These are phyloP conservation scores for Lachnellula willkommii DNA, from an alignment of 2,329 filamentous ascomycete genomes.

Conservation along the genomic window DNA sequence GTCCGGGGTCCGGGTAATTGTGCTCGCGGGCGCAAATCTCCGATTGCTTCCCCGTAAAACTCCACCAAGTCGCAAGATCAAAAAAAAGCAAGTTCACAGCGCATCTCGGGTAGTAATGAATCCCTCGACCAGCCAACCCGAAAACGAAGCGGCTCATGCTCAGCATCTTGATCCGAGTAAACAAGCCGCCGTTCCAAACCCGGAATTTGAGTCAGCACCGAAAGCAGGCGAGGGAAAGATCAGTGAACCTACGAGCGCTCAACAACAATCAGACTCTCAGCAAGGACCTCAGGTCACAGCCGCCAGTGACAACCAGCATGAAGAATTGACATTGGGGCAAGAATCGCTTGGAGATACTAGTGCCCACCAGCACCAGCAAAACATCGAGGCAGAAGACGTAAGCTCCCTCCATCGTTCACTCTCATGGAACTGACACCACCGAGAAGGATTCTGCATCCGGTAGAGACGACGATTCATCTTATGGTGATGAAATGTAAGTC, in stretches of 20 bases:
- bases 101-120: too few relatives aligned
- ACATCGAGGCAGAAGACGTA: background rate
- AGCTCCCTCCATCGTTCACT: background rate
- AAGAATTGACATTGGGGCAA: background rate
- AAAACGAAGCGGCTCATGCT: too few relatives aligned
- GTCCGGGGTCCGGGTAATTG: too few relatives aligned
- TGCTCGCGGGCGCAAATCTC: too few relatives aligned
- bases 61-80: too few relatives aligned
- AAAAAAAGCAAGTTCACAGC: too few relatives aligned
- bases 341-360: background rate
- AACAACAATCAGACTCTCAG: background rate
- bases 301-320: background rate
- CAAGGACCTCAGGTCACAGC: background rate
- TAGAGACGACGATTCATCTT: conserved; percentile 2
- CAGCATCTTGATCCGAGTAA: background rate
- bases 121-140: too few relatives aligned
- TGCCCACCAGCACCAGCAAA: background rate
- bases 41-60: too few relatives aligned
- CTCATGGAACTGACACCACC: background rate
- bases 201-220: too few relatives aligned
- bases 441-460: background rate
- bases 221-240: too few relatives aligned
- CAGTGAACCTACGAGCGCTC: background rate
- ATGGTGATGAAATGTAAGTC: conserved; percentile 7
- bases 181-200: too few relatives aligned